Conservation (phyloP, 805 yeast species). For the Wickerhamomyces xylosicus region DNA sequence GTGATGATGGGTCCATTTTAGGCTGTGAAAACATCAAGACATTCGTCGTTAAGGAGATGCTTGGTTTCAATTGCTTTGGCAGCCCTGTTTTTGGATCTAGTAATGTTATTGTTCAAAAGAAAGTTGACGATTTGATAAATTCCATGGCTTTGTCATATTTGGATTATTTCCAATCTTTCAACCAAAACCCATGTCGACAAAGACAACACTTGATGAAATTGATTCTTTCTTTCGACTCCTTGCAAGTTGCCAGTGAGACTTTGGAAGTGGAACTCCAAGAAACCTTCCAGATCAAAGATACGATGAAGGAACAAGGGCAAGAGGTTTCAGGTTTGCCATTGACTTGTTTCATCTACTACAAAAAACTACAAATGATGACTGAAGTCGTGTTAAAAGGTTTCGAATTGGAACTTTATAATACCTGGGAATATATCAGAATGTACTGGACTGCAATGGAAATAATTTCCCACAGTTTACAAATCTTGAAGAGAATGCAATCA, state of each 20-base stretch:
- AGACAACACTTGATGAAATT: constrained; percentile 61
- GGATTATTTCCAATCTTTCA: constrained; percentile 31
- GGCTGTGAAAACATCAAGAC: constrained; percentile 35
- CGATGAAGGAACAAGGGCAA: constrained; percentile 12
- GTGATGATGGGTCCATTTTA: constrained; percentile 50
- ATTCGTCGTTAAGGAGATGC: constrained; percentile 31
- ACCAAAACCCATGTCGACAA: constrained; percentile 73
- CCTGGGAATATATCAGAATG: constrained; percentile 57
- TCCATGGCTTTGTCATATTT: constrained; percentile 38
- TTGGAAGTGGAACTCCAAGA: constrained; percentile 39
- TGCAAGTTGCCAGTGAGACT: constrained; percentile 66
- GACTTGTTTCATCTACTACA: constrained; percentile 57
- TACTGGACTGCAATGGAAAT: constrained; percentile 60
- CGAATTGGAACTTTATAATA: constrained; percentile 62
- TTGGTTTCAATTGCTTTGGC: constrained; percentile 28
- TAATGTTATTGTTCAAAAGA: constrained; percentile 11
- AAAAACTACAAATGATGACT: constrained; percentile 62
- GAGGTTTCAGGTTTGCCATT: constrained; percentile 45
- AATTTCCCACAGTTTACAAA: constrained; percentile 34
- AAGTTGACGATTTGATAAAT: constrained; percentile 24
- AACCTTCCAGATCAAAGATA: constrained; percentile 24
- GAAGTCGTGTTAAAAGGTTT: constrained; percentile 67
- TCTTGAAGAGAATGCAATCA: constrained; percentile 24
- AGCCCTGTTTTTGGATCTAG: constrained; percentile 22
- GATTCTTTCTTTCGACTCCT: constrained; percentile 58